These are phyloP conservation scores for Gossypium schwendimanii DNA, from an alignment of 441 rosid species.

Conservation along the genomic window DNA sequence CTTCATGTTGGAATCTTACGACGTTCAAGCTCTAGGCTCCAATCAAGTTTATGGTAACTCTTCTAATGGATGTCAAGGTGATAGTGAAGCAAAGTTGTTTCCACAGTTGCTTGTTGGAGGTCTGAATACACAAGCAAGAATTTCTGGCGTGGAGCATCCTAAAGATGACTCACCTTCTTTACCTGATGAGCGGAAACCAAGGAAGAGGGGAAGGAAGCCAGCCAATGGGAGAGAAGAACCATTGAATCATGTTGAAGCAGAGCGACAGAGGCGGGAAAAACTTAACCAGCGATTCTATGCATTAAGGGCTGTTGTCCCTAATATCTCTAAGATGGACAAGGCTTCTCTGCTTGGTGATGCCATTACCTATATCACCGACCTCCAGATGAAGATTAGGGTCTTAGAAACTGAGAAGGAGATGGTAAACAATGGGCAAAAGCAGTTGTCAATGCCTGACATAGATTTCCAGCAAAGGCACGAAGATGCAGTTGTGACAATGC, in stretches of 20 bases:
- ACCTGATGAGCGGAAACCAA: constrained; percentile 58
- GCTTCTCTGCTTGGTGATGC: constrained; percentile 72
- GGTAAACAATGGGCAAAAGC: constrained; percentile 34
- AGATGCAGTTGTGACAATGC: constrained; percentile 63
- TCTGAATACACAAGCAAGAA: constrained; percentile 27
- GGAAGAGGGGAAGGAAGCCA: constrained; percentile 72
- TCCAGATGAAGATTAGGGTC: constrained; percentile 50
- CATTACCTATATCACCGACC: constrained; percentile 52
- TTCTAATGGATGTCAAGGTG: constrained; percentile 28
- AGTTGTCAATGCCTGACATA: constrained; percentile 39
- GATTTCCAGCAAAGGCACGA: constrained; percentile 68
- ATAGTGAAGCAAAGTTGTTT: constrained; percentile 38
- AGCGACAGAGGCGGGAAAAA: constrained; percentile 67
- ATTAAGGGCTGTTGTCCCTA: constrained; percentile 61
- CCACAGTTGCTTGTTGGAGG: constrained; percentile 31
- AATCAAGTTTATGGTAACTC: constrained; percentile 46
- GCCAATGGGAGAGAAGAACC: constrained; percentile 75
- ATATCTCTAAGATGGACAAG: constrained; percentile 74
- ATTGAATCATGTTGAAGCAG: constrained; percentile 67
- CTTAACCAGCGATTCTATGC: constrained; percentile 71
- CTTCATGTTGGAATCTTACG: constrained; percentile 40
- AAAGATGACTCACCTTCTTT: constrained; percentile 37
- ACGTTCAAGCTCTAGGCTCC: constrained; percentile 34
- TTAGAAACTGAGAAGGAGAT: constrained; percentile 71
- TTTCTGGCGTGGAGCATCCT: constrained; percentile 28